Evolutionary conservation across 2,329 filamentous ascomycete genomes (phyloP).

Genomic region (Aureobasidium musti): DNA sequence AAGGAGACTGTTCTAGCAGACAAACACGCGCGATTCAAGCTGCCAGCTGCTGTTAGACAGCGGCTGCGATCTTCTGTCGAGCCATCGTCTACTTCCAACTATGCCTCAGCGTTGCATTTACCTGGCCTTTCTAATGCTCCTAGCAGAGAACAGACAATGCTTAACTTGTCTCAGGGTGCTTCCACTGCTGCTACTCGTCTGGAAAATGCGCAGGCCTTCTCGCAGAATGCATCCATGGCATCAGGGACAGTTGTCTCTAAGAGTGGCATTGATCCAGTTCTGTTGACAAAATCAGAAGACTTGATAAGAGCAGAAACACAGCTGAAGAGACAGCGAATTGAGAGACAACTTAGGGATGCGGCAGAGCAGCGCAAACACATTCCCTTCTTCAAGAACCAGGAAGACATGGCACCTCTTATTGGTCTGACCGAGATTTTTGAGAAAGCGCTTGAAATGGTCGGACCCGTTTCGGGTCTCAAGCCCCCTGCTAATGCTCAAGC

Average conservation of each 20-base stretch:
- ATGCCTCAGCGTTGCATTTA: conserved; percentile 9
- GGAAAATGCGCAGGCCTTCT: conserved; percentile 12
- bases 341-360: conserved; percentile 75
- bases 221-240: conserved; percentile 8
- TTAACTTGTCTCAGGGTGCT: background rate
- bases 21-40: conserved; percentile 64
- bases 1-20: conserved; percentile 80
- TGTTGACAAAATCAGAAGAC: conserved; percentile 83
- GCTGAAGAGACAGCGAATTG: conserved; percentile 77
- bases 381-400: conserved; percentile 52
- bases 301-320: conserved; percentile 79
- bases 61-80: conserved; percentile 30
- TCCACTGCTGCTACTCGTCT: background rate
- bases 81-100: background rate
- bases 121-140: conserved; percentile 12
- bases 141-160: background rate
- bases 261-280: conserved; percentile 72
- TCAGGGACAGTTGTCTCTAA: conserved; percentile 10
- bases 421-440: conserved; percentile 48
- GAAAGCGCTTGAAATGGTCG: conserved; percentile 71
- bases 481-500: conserved; percentile 59
- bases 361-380: conserved; percentile 60
- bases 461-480: conserved; percentile 63
- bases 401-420: conserved; percentile 50
- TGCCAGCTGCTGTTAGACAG: conserved; percentile 56